These are phyloP conservation scores for Erysimum pusillum DNA, from an alignment of 441 rosid genomes.

Conservation along the genomic window DNA sequence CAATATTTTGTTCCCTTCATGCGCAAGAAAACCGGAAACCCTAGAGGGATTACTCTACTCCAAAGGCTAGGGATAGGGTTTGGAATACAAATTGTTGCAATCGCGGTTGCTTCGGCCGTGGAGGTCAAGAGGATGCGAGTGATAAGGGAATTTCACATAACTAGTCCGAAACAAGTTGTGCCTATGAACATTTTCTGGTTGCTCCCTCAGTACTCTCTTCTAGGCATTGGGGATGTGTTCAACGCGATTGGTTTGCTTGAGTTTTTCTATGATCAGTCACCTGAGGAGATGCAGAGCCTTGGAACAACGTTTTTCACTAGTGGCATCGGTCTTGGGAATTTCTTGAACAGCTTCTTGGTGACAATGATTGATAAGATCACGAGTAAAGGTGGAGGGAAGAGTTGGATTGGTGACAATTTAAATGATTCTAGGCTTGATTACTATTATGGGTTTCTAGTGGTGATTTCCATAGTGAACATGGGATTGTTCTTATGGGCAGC, in stretches of 20 bases:
- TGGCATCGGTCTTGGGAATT: conserved; percentile 86
- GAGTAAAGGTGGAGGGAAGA: conserved; percentile 55
- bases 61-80: conserved; percentile 86
- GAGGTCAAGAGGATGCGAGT: conserved; percentile 72
- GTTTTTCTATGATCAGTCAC: conserved; percentile 91
- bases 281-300: conserved; percentile 89
- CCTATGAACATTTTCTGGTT: conserved; percentile 88
- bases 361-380: conserved; percentile 74
- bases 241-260: conserved; percentile 79
- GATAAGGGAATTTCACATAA: conserved; percentile 50
- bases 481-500: conserved; percentile 76
- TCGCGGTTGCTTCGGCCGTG: conserved; percentile 69
- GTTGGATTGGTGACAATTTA: conserved; percentile 88
- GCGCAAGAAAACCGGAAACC: conserved; percentile 70
- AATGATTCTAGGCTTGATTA: conserved; percentile 82
- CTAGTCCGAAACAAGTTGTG: conserved; percentile 59
- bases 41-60: conserved; percentile 82
- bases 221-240: conserved; percentile 84
- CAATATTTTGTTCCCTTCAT: conserved; percentile 78
- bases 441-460: conserved; percentile 81
- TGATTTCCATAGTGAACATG: conserved; percentile 63
- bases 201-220: conserved; percentile 79
- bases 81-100: conserved; percentile 68
- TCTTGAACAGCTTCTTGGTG: conserved; percentile 79
- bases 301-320: conserved; percentile 93